phyloP scores from a whole-genome alignment of 164 flowering plant species.

The Magnolia officinalis region DNA sequence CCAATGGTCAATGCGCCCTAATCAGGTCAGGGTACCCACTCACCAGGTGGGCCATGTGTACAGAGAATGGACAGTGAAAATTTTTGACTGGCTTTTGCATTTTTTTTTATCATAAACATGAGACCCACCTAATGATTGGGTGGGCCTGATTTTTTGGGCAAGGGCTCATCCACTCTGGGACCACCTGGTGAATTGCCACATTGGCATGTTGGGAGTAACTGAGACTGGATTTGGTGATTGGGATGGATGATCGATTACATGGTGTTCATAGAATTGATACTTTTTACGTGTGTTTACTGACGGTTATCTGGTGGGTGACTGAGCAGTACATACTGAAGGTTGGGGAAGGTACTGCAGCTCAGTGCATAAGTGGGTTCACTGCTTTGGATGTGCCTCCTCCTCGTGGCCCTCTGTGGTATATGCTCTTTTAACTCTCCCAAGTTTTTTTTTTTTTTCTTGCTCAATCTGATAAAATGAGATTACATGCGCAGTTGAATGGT shows the following conservation, averaged over 20 bases:
- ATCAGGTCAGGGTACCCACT: too few relatives aligned
- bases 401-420: slow-evolving; percentile 69
- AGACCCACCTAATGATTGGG: too few relatives aligned
- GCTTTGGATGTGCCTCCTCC: slow-evolving; percentile 71
- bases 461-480: not conserved
- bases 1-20: too few relatives aligned
- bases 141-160: too few relatives aligned
- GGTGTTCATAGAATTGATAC: not conserved
- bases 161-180: too few relatives aligned
- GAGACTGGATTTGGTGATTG: not conserved
- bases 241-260: not conserved
- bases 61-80: too few relatives aligned
- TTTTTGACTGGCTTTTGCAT: too few relatives aligned
- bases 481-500: not conserved
- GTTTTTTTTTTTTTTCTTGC: not conserved
- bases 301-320: not conserved
- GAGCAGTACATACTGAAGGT: slow-evolving; percentile 61
- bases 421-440: not conserved
- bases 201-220: too few relatives aligned
- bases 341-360: slow-evolving; percentile 56
- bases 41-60: too few relatives aligned
- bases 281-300: too few relatives aligned
- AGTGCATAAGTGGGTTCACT: slow-evolving; percentile 71
- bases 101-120: too few relatives aligned
- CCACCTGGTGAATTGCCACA: too few relatives aligned